Conservation (phyloP, 129 eudicot species). For the Silybum marianum region DNA sequence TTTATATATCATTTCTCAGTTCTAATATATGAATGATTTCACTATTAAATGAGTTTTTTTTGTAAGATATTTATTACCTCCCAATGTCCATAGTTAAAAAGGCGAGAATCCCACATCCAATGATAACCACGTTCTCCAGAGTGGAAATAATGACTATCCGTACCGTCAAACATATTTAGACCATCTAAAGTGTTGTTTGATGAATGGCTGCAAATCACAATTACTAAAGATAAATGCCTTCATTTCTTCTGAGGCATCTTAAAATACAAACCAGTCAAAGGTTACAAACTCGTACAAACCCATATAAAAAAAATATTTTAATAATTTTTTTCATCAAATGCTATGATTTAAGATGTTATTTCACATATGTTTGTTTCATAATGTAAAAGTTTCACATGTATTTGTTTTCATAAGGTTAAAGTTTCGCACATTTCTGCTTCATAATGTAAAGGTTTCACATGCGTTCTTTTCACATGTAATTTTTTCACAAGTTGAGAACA, state of each 20-base stretch:
- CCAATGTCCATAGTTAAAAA: constrained; percentile 97
- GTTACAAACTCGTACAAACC: too few species aligned
- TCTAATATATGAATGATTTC: not conserved
- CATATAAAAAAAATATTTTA: too few species aligned
- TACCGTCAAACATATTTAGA: constrained; percentile 95
- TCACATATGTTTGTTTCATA: too few species aligned
- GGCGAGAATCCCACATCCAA: constrained; percentile 99
- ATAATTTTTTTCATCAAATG: too few species aligned
- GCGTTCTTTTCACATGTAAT: too few species aligned
- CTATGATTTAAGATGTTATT: too few species aligned
- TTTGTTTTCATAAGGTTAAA: too few species aligned
- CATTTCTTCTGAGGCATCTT: constrained; percentile 10
- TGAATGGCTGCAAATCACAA: constrained; percentile 70
- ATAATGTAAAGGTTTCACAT: too few species aligned
- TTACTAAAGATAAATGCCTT: not conserved
- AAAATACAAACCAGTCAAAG: too few species aligned
- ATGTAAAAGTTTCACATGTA: too few species aligned
- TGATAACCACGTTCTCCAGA: constrained; percentile 96
- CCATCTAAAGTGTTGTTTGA: constrained; percentile 95
- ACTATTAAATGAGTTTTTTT: constrained; percentile 8
- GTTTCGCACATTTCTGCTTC: too few species aligned
- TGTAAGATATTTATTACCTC: constrained; percentile 54
- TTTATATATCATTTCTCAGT: constrained; percentile 2
- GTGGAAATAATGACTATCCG: constrained; percentile 93
- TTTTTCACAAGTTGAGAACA: too few species aligned